Base-by-base conservation (phyloP, 139 green algal genomes). In the Asterochloris sp. region DNA sequence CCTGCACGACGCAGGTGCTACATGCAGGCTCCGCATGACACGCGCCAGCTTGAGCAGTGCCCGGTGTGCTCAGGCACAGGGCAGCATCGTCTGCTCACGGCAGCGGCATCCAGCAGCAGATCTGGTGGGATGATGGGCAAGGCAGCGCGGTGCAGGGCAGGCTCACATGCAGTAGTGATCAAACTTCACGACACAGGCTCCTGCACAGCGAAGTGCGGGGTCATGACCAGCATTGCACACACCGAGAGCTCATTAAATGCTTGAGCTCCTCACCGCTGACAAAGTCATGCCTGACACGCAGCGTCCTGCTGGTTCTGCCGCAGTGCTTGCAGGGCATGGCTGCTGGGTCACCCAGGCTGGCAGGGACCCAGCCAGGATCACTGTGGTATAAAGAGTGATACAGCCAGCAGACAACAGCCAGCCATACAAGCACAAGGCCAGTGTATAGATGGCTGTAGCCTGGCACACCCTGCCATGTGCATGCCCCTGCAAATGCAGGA, bases 221-320 rank as follows among this genome's bases (percentile, higher is more conserved):
- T 21, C 73, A 78, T n/a, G 29, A 17, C 15, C 13, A 78, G 73
- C 73, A 62, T 26, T 14, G 12, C 27, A 64, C 12, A 13, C 19
- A 78, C 12, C 19, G 73, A 17, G 13, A n/a, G 9, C 60, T 29
- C 23, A n/a, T 29, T 61, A 61, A 6, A 27, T 66, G 28, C 24
- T 15, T 12, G 24, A 67, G 38, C 38, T 16, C 47, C 19, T 61
- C 76, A 80, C 76, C 76, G 60, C 60, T 80, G 67, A 62, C 60
- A 60, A 80, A 80, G 60, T 80, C 76, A 80, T 80, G 76, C 24
- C 76, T 61, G 47, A 80, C 76, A n/a, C 76, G 67, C 13, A 69
- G 47, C 17, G 76, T 80, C 23, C 60, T 61, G n/a, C 60, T 69
- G 12, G 60, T 47, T 23, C 38, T 29, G 11, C 60, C 60, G 47